Evolutionary conservation across 2,329 filamentous ascomycete species (phyloP).

Genomic region (Dactylella cylindrospora): DNA sequence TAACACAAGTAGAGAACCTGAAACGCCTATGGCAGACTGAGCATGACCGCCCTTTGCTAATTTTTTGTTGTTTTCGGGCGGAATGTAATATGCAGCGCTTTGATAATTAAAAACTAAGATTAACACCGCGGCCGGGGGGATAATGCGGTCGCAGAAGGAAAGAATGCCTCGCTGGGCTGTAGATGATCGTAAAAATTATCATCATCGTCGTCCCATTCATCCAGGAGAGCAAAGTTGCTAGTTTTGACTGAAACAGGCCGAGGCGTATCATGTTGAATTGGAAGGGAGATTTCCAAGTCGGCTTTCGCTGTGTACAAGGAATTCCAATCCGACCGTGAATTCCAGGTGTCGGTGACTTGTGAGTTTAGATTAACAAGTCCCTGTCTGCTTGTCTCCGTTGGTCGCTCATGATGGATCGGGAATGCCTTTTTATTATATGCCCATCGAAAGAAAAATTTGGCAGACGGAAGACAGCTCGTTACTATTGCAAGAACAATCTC

Average conservation of each 20-base stretch:
- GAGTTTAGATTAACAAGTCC: slow-evolving; percentile 13
- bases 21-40: too few relatives aligned
- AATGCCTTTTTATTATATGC: slow-evolving; percentile 28
- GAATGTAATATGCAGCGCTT: too few relatives aligned
- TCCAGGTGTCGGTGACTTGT: slow-evolving; percentile 24
- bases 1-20: too few relatives aligned
- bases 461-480: slow-evolving; percentile 35
- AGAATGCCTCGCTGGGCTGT: slow-evolving; percentile 39
- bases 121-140: slow-evolving; percentile 23
- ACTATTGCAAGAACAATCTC: slow-evolving; percentile 31
- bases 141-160: slow-evolving; percentile 29
- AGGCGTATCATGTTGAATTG: slow-evolving; percentile 9
- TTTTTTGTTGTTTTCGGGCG: too few relatives aligned
- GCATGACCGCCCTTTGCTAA: too few relatives aligned
- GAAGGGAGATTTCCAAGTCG: slow-evolving; percentile 13
- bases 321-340: slow-evolving; percentile 31
- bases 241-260: slow-evolving; percentile 14
- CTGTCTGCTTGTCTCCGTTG: slow-evolving; percentile 26
- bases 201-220: slow-evolving; percentile 39
- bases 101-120: too few relatives aligned
- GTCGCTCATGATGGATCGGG: slow-evolving; percentile 9
- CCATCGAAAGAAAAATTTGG: slow-evolving; percentile 38
- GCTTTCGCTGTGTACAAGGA: slow-evolving; percentile 21
- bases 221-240: slow-evolving; percentile 18
- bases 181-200: slow-evolving; percentile 43